These are phyloP conservation scores for Micromonas commoda DNA, from an alignment of 139 green algal genomes.

Conservation along the genomic window DNA sequence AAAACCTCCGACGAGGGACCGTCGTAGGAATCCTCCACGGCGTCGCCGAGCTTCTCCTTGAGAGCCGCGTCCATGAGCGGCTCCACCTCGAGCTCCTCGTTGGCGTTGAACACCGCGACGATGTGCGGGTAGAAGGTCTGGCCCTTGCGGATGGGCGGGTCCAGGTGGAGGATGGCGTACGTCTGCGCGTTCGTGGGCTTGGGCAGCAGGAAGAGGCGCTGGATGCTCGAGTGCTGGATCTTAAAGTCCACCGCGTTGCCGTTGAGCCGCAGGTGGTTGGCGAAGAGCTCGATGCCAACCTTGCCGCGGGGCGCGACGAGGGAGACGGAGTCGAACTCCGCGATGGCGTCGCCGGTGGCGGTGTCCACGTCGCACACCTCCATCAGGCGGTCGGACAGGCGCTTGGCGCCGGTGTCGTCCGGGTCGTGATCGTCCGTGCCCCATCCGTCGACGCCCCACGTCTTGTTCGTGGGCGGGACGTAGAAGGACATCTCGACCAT, in stretches of 20 bases:
- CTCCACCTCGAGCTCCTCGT: slow-evolving; percentile 69
- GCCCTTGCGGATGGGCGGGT: slow-evolving; percentile 92
- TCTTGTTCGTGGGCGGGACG: slow-evolving; percentile 43
- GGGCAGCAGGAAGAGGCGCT: slow-evolving; percentile 83
- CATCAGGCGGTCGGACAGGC: slow-evolving; percentile 31
- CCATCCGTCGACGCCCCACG: slow-evolving; percentile 31
- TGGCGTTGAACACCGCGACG: slow-evolving; percentile 68
- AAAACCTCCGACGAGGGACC: slow-evolving; percentile 75
- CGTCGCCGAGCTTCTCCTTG: slow-evolving; percentile 35
- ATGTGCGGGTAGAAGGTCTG: slow-evolving; percentile 94
- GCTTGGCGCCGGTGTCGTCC: slow-evolving; percentile 17
- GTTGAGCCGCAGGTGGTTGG: slow-evolving; percentile 34
- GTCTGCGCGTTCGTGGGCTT: slow-evolving; percentile 79
- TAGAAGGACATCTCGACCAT: slow-evolving; percentile 84
- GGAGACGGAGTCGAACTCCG: slow-evolving; percentile 66
- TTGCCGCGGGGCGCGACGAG: slow-evolving; percentile 43
- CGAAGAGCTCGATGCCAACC: slow-evolving; percentile 47
- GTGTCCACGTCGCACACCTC: slow-evolving; percentile 32
- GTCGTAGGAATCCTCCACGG: slow-evolving; percentile 33
- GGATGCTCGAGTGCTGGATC: slow-evolving; percentile 82
- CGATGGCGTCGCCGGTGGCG: slow-evolving; percentile 31
- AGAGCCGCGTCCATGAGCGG: slow-evolving; percentile 57
- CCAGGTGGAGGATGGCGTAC: slow-evolving; percentile 77
- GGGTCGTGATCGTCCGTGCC: slow-evolving; percentile 21
- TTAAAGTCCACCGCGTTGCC: slow-evolving; percentile 83